Evolutionary conservation across 176 grass and related monocot species (phyloP), one percentile per base, ranked within the genome.

Genomic region (Ensete ventricosum): DNA sequence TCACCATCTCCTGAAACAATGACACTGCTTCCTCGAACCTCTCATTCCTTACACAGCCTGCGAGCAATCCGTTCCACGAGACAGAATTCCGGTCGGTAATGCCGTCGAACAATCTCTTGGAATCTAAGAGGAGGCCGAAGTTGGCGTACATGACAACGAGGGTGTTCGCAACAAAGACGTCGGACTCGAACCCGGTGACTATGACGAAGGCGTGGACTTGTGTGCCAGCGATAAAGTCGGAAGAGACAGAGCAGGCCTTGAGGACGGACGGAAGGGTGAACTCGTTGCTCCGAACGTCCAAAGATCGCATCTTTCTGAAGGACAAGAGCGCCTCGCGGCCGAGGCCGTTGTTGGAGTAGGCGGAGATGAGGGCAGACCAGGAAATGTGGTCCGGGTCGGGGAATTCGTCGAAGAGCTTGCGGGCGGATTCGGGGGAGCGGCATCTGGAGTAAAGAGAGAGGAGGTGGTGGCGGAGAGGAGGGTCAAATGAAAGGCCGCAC

Each of bases 321-420:
- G 77, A 52, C 14, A 13, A 2, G 51, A 98, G 79, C 4, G 90
- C 83, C 14, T 86, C 81, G 64, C 62, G 77, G 59, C 84, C 80
- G 68, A 91, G 78, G 22, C 52, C 75, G 14, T 88, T 98, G 80
- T 85, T 83, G 59, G 86, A 73, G 79, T 87, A 93, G 66, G 88
- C 82, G 25, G 90, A 89, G 72, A 98, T 87, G 73, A 93, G 90
- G 26, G 94, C 89, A 34, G 90, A 93, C 86, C 88, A 98, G 21
- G 88, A 76, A 51, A 90, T 79, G 26, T 88, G 82, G 83, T 83
- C 79, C 65, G 82, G 88, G 16, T 85, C 62, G 10, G 82, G 75
- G 51, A 83, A 87, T 93, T 92, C 87, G 78, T 97, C 83, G 79
- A 97, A 97, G 90, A 97, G 71, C 77, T 83, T 79, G 71, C 85